Percentiles rank a stretch among this genome's conserved stretches.
These are phyloP conservation scores for Colletotrichum cordylinicola DNA, from an alignment of 2,329 filamentous ascomycete species.

Conservation along the genomic window DNA sequence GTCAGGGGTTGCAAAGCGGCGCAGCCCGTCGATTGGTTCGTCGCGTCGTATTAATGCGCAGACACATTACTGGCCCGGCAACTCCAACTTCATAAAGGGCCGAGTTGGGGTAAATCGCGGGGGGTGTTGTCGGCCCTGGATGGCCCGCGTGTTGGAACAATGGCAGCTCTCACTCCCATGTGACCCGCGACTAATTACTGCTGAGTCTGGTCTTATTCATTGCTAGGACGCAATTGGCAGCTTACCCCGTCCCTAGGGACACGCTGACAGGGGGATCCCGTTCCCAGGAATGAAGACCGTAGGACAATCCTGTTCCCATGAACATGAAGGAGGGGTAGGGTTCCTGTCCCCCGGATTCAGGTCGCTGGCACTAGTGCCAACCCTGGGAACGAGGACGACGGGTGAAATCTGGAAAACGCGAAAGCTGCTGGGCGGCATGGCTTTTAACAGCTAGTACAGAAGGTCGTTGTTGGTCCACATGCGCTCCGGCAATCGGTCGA, in stretches of 20 bases:
- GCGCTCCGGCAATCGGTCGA: background rate
- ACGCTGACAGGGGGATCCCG: background rate
- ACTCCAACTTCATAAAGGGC: background rate
- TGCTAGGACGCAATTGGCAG: background rate
- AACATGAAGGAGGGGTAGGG: background rate
- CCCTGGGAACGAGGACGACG: background rate
- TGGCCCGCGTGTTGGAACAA: background rate
- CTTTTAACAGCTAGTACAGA: background rate
- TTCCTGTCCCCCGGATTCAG: background rate
- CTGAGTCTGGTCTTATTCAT: background rate
- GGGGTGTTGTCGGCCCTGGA: background rate
- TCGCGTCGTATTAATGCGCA: background rate
- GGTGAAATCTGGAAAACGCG: background rate
- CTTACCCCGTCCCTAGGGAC: background rate
- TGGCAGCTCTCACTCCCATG: background rate
- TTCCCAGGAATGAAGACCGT: background rate
- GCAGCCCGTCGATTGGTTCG: background rate
- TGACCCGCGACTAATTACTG: background rate
- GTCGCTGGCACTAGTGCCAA: background rate
- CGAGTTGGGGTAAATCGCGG: background rate
- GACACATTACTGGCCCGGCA: background rate
- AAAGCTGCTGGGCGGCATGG: background rate
- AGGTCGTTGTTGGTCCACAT: background rate
- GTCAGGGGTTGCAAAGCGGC: background rate
- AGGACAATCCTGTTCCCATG: background rate